Percentiles rank a stretch among this genome's conserved stretches.
phyloP scores from a whole-genome alignment of 2,329 filamentous ascomycete species.

The Thielaviopsis populi region DNA sequence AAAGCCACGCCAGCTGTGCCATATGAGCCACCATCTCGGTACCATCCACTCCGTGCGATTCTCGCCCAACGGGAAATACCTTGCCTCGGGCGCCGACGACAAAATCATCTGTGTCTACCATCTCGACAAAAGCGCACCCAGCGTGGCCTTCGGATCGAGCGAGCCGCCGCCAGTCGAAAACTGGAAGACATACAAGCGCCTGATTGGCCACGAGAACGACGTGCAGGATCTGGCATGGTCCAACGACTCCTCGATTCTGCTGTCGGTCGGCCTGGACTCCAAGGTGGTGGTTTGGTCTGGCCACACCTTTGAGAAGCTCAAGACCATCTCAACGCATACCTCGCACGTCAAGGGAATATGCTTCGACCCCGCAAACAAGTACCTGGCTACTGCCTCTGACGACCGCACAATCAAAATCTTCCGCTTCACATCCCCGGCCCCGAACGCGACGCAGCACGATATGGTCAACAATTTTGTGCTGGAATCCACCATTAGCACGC shows the following conservation, averaged over 20 bases:
- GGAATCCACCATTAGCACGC: constrained; percentile 75
- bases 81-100: constrained; percentile 94
- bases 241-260: constrained; percentile 82
- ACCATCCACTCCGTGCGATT: constrained; percentile 96
- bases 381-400: constrained; percentile 95
- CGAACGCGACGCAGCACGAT: constrained; percentile 86
- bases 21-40: constrained; percentile 95
- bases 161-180: constrained; percentile 91
- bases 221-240: constrained; percentile 98
- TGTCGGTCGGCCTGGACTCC: constrained; percentile 91
- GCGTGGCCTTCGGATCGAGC: constrained; percentile 69
- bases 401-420: constrained; percentile 95
- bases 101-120: constrained; percentile 98
- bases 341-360: constrained; percentile 98
- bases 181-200: constrained; percentile 85
- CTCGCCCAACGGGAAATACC: constrained; percentile 84
- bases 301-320: constrained; percentile 93
- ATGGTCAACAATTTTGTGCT: constrained; percentile 94
- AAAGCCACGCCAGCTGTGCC: constrained; percentile 82
- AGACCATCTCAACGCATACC: constrained; percentile 81
- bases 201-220: constrained; percentile 96
- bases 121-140: constrained; percentile 66
- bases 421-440: constrained; percentile 76
- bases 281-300: constrained; percentile 98
- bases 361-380: constrained; percentile 97